phyloP scores from a whole-genome alignment of 495 filamentous ascomycete genomes.

The Penicillium bovifimosum region DNA sequence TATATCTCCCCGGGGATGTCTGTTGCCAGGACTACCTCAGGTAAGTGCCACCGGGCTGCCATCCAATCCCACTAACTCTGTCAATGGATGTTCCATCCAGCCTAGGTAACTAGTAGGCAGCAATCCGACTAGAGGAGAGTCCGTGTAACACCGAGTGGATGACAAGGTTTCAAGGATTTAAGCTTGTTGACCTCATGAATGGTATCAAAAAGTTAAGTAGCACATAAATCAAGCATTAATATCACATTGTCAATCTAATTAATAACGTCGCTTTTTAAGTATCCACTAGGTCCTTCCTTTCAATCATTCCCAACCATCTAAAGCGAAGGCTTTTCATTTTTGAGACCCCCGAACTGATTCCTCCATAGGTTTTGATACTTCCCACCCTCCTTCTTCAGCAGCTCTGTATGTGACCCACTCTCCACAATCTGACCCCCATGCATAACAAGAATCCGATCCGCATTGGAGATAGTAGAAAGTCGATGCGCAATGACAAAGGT shows the following conservation, averaged over 20 bases:
- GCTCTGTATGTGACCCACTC: conserved; percentile 56
- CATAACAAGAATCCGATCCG: conserved; percentile 87
- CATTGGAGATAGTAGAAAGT: conserved; percentile 74
- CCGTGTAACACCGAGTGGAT: too few species aligned
- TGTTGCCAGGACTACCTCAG: too few species aligned
- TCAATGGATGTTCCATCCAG: too few species aligned
- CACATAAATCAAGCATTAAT: background rate
- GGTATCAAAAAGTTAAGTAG: too few species aligned
- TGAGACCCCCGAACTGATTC: conserved; percentile 5
- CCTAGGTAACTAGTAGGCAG: too few species aligned
- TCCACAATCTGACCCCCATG: conserved; percentile 68
- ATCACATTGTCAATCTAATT: background rate
- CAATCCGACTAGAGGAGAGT: too few species aligned
- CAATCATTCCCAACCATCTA: background rate
- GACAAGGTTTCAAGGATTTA: too few species aligned
- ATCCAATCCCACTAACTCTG: too few species aligned
- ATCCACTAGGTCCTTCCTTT: too few species aligned
- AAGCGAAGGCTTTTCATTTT: background rate
- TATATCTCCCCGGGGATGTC: too few species aligned
- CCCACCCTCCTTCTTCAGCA: conserved; percentile 5
- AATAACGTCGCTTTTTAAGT: background rate
- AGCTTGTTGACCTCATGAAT: too few species aligned
- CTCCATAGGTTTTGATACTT: conserved; percentile 7
- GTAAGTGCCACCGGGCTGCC: too few species aligned
- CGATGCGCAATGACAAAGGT: conserved; percentile 52